These are phyloP conservation scores for Durio zibethinus DNA, from an alignment of 345 rosid species.

Conservation along the genomic window DNA sequence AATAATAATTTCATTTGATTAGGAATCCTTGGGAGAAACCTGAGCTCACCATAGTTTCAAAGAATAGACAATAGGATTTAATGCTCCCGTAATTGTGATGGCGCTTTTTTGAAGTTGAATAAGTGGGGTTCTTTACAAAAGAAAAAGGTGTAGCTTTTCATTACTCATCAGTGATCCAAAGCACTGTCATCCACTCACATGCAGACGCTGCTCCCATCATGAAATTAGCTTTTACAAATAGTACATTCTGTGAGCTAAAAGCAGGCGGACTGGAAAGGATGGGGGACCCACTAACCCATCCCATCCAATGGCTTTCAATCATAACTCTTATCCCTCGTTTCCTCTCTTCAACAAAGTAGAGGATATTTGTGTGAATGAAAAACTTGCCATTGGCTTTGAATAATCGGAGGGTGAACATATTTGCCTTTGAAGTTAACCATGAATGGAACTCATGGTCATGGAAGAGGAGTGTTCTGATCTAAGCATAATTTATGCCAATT, in stretches of 20 bases:
- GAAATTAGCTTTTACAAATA: background rate
- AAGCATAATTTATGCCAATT: background rate
- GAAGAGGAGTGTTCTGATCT: background rate
- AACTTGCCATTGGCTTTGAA: too few species aligned
- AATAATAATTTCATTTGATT: too few species aligned
- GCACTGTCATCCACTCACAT: constrained; percentile 18
- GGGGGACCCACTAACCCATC: background rate
- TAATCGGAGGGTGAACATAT: too few species aligned
- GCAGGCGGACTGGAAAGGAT: background rate
- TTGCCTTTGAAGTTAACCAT: too few species aligned
- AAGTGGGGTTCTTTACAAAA: constrained; percentile 8
- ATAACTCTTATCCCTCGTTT: too few species aligned
- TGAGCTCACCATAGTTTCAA: background rate
- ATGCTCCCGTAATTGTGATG: background rate
- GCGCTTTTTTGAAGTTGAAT: background rate
- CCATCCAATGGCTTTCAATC: background rate
- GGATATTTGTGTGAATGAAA: too few species aligned
- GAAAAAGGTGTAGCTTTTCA: background rate
- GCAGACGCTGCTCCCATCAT: background rate
- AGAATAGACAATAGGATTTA: background rate
- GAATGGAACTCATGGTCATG: too few species aligned
- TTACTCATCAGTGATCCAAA: background rate
- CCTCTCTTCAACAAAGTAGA: too few species aligned
- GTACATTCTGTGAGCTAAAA: background rate
- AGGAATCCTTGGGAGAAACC: background rate